Evolutionary conservation across 2,329 filamentous ascomycete species (phyloP).

Genomic region (Paraconiothyrium brasiliense): DNA sequence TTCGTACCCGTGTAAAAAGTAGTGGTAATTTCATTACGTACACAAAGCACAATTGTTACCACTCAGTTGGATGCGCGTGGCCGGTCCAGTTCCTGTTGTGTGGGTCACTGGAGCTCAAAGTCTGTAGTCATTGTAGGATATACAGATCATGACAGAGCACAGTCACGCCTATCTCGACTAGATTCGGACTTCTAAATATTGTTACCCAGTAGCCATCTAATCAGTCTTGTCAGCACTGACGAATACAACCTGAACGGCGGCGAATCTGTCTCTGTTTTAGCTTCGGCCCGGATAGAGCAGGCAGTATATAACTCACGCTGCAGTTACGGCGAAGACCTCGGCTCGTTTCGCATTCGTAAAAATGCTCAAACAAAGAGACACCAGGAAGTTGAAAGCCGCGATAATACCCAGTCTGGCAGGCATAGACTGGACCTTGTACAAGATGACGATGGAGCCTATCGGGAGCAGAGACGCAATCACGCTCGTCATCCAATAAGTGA

Average conservation of each 20-base stretch:
- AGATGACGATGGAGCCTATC: conserved; percentile 8
- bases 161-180: neutral
- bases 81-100: neutral
- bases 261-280: neutral
- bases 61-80: neutral
- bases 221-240: conserved; percentile 1
- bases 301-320: conserved; percentile 20
- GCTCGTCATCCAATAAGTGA: conserved; percentile 18
- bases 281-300: neutral
- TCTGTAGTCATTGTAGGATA: neutral
- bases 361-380: conserved; percentile 18
- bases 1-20: neutral
- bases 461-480: conserved; percentile 18
- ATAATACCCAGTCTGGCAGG: conserved; percentile 19
- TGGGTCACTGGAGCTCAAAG: neutral
- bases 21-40: neutral
- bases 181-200: too few species aligned
- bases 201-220: too few species aligned
- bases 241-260: conserved; percentile 15
- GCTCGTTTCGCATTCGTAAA: conserved; percentile 23
- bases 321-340: conserved; percentile 24
- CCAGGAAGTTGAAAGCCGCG: conserved; percentile 22
- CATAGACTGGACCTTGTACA: conserved; percentile 3
- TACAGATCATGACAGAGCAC: neutral
- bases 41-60: neutral